phyloP scores from a whole-genome alignment of 2,329 filamentous ascomycete species.

The Phaeophleospora eucalypticola region DNA sequence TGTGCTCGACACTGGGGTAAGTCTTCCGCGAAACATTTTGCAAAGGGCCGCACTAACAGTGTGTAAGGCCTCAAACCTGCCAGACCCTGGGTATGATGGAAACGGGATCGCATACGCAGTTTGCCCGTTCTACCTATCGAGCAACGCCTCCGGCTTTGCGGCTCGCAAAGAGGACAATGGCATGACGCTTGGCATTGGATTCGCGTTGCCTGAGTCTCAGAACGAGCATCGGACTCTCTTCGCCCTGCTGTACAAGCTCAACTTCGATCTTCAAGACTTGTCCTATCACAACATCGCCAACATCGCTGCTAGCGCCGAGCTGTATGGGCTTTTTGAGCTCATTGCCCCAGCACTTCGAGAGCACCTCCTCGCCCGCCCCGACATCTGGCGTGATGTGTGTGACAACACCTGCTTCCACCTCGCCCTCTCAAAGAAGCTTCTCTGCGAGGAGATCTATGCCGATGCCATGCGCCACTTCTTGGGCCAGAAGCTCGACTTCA shows the following conservation, averaged over 20 bases:
- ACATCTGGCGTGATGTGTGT: constrained; percentile 5
- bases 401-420: constrained; percentile 3
- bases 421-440: constrained; percentile 7
- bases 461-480: constrained; percentile 11
- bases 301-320: background rate
- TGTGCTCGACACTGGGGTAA: background rate
- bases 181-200: too few relatives aligned
- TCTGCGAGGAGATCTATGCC: constrained; percentile 3
- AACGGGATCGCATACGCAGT: too few relatives aligned
- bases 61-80: too few relatives aligned
- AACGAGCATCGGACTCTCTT: background rate
- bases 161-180: too few relatives aligned
- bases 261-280: background rate
- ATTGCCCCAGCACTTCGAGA: background rate
- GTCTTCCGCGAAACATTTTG: too few relatives aligned
- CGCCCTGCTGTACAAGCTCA: background rate
- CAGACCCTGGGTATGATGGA: too few relatives aligned
- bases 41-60: too few relatives aligned
- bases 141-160: too few relatives aligned
- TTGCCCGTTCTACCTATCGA: too few relatives aligned
- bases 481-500: background rate
- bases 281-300: background rate
- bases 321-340: background rate
- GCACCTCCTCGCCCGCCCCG: background rate
- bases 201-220: too few relatives aligned